phyloP scores from a whole-genome alignment of 768 basidiomycete species.

The Suillus cothurnatus region DNA sequence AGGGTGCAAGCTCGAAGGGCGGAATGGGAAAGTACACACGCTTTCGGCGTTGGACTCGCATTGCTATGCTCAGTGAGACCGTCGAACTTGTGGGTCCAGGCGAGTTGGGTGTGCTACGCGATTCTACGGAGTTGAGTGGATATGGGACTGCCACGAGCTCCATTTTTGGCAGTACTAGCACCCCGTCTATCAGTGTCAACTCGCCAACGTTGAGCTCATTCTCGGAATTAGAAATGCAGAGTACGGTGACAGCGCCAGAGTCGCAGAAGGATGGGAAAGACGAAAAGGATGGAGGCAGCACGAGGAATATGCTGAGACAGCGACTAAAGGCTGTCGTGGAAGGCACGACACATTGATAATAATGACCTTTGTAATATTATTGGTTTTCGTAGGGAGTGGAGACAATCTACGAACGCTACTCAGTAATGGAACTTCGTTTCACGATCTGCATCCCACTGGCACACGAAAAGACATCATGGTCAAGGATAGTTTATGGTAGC shows the following conservation, averaged over 20 bases:
- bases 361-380: constrained; percentile 23
- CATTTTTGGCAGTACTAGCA: constrained; percentile 16
- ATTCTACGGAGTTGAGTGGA: constrained; percentile 16
- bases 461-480: too few relatives aligned
- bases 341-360: constrained; percentile 23
- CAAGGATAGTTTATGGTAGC: background rate
- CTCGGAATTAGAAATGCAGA: constrained; percentile 30
- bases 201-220: constrained; percentile 31
- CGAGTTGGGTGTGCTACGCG: constrained; percentile 32
- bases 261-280: constrained; percentile 19
- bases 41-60: constrained; percentile 82
- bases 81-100: constrained; percentile 55
- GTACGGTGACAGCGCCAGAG: constrained; percentile 27
- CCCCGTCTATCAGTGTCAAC: constrained; percentile 24
- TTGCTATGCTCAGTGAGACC: constrained; percentile 76
- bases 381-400: background rate
- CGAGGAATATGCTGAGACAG: constrained; percentile 28
- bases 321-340: constrained; percentile 34
- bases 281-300: constrained; percentile 7
- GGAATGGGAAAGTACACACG: constrained; percentile 94
- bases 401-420: background rate
- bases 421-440: background rate
- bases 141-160: constrained; percentile 17
- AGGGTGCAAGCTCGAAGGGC: constrained; percentile 69
- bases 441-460: background rate